Evolutionary conservation across 2,329 filamentous ascomycete species (phyloP).

Genomic region (Ophiostoma montium): DNA sequence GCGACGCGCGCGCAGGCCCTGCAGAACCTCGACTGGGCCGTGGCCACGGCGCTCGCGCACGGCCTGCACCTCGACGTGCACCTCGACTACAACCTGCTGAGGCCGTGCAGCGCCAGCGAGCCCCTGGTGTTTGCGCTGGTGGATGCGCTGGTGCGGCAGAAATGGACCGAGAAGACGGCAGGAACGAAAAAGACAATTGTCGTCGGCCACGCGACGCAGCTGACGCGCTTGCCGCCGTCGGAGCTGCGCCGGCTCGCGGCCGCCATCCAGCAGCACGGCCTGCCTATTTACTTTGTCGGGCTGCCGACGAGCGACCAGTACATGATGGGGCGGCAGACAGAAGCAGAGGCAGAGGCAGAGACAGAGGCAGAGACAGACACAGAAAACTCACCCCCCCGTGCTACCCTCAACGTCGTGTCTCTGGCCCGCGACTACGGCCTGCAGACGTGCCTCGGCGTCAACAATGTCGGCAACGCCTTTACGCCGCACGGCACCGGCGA

Average conservation of each 20-base stretch:
- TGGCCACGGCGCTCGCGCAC: slow-evolving; percentile 35
- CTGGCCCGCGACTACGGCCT: slow-evolving; percentile 45
- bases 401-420: slow-evolving; percentile 46
- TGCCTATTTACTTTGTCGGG: slow-evolving; percentile 54
- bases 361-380: no score
- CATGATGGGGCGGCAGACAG: slow-evolving; percentile 43
- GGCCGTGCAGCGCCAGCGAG: slow-evolving; percentile 14
- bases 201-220: slow-evolving; percentile 54
- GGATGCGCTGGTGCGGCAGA: slow-evolving; percentile 29
- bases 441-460: slow-evolving; percentile 48
- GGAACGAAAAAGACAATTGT: slow-evolving; percentile 33
- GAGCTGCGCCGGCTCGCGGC: slow-evolving; percentile 35
- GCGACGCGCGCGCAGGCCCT: slow-evolving; percentile 29
- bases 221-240: slow-evolving; percentile 38
- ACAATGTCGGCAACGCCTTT: slow-evolving; percentile 64
- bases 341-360: no score
- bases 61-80: slow-evolving; percentile 53
- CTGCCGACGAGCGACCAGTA: slow-evolving; percentile 58
- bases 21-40: slow-evolving; percentile 49
- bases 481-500: slow-evolving; percentile 56
- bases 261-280: slow-evolving; percentile 28
- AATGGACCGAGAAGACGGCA: slow-evolving; percentile 31
- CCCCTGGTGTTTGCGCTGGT: slow-evolving; percentile 42
- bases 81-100: slow-evolving; percentile 57
- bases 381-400: slow-evolving; percentile 26